Percentiles rank a stretch among this genome's conserved stretches.
Evolutionary conservation across 768 basidiomycete genomes (phyloP).

Genomic region (Mycena alexandri): DNA sequence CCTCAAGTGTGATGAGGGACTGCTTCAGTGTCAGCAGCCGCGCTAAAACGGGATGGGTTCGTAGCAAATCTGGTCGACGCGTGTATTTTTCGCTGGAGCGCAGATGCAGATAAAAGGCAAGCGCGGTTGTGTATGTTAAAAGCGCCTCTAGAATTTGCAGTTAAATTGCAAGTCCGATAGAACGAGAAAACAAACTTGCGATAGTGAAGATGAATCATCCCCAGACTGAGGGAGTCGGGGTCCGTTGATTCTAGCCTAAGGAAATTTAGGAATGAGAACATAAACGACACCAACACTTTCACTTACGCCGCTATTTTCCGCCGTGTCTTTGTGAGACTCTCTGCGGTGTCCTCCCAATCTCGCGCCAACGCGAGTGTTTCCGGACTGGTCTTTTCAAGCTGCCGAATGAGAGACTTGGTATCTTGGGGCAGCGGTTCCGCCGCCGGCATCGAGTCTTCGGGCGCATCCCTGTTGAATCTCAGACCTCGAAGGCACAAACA

Average conservation of each 20-base stretch:
- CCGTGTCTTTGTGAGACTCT: conserved; percentile 63
- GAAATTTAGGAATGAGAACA: conserved; percentile 1
- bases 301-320: conserved; percentile 69
- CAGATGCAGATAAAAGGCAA: conserved; percentile 95
- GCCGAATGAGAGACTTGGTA: conserved; percentile 69
- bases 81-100: conserved; percentile 76
- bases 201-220: conserved; percentile 88
- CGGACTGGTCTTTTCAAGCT: conserved; percentile 81
- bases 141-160: conserved; percentile 74
- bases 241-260: conserved; percentile 63
- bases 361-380: conserved; percentile 84
- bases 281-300: background rate
- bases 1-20: conserved; percentile 84
- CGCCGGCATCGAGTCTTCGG: conserved; percentile 53
- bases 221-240: conserved; percentile 68
- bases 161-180: conserved; percentile 4
- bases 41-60: conserved; percentile 76
- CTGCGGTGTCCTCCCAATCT: conserved; percentile 84
- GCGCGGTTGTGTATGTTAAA: conserved; percentile 88
- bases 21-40: conserved; percentile 89
- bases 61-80: conserved; percentile 71
- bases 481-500: background rate
- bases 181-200: conserved; percentile 65
- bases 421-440: conserved; percentile 63
- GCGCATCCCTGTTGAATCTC: conserved; percentile 47